Conservation (phyloP, 805 yeast species). For the Candida pini region DNA sequence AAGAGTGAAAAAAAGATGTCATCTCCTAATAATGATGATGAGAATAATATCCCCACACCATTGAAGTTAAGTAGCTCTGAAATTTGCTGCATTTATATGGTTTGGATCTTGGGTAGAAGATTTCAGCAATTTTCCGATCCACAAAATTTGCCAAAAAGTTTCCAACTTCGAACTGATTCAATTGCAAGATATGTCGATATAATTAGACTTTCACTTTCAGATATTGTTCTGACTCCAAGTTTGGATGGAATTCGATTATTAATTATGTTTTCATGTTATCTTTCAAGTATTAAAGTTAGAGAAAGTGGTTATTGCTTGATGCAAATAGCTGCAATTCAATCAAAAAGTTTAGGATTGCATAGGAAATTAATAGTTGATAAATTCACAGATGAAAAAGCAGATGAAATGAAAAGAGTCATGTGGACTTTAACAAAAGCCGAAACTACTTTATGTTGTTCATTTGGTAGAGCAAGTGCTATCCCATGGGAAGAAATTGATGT, state of each 20-base stretch:
- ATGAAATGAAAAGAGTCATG: conserved; percentile 35
- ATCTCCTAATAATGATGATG: neutral
- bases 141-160: conserved; percentile 15
- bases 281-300: conserved; percentile 39
- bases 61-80: conserved; percentile 27
- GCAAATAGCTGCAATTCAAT: conserved; percentile 43
- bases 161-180: conserved; percentile 22
- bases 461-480: conserved; percentile 42
- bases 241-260: conserved; percentile 39
- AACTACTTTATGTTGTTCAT: conserved; percentile 35
- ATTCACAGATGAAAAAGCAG: conserved; percentile 29
- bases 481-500: conserved; percentile 40
- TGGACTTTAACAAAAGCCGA: conserved; percentile 43
- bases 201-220: conserved; percentile 37
- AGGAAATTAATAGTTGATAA: conserved; percentile 32
- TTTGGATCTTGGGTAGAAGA: conserved; percentile 37
- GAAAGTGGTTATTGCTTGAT: conserved; percentile 44
- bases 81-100: conserved; percentile 42
- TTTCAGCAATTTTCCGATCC: conserved; percentile 26
- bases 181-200: conserved; percentile 34
- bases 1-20: conserved; percentile 4
- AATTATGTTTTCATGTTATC: conserved; percentile 36
- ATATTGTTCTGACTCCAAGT: conserved; percentile 38
- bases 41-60: conserved; percentile 7
- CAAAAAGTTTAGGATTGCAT: conserved; percentile 44